phyloP scores from a whole-genome alignment of 805 yeast genomes.

The Candida palmyrensis region DNA sequence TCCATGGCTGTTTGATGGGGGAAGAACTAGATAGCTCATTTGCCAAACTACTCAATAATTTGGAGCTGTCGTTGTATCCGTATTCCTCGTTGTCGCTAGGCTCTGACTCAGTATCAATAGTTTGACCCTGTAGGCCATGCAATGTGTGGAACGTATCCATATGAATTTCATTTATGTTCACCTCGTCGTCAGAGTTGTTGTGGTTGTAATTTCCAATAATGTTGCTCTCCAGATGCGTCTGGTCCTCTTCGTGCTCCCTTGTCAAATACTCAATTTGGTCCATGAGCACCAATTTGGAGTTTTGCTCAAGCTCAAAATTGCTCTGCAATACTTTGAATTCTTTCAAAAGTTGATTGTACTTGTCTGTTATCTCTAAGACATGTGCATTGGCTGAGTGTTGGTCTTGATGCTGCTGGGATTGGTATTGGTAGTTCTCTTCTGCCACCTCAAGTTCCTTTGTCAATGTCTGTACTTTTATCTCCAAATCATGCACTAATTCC shows the following conservation, averaged over 20 bases:
- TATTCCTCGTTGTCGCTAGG: neutral
- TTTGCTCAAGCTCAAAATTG: conserved; percentile 49
- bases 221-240: neutral
- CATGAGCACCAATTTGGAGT: conserved; percentile 46
- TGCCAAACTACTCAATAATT: neutral
- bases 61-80: neutral
- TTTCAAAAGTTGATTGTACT: conserved; percentile 25
- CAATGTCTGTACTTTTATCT: conserved; percentile 17
- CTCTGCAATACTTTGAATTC: conserved; percentile 39
- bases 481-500: conserved; percentile 28
- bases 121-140: conserved; percentile 7
- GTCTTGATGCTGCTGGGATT: conserved; percentile 5
- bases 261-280: conserved; percentile 50
- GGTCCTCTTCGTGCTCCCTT: conserved; percentile 22
- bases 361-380: conserved; percentile 15
- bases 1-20: conserved; percentile 21
- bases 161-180: conserved; percentile 1
- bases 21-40: conserved; percentile 19
- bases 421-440: conserved; percentile 2
- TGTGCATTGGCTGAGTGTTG: conserved; percentile 4
- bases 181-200: conserved; percentile 1
- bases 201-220: neutral
- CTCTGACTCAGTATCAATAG: conserved; percentile 10
- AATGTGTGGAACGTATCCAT: conserved; percentile 7
- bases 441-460: conserved; percentile 12